These are phyloP conservation scores for Lactifluus pinguis DNA, from an alignment of 768 basidiomycete species.

Conservation along the genomic window DNA sequence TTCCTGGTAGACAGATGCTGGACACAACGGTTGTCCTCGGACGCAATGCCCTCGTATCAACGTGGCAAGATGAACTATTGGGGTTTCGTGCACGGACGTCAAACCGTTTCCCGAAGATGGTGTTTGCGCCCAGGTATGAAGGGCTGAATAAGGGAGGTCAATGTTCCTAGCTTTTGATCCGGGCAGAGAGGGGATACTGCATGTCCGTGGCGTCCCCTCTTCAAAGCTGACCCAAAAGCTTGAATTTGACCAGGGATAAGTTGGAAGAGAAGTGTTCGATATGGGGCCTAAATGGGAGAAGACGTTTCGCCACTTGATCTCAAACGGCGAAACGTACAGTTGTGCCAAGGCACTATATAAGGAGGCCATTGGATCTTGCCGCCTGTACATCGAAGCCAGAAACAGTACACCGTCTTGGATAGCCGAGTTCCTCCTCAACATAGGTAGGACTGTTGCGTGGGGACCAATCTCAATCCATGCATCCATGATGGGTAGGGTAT, in stretches of 20 bases:
- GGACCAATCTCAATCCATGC: constrained; percentile 65
- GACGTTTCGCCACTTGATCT: constrained; percentile 46
- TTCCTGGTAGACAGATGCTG: constrained; percentile 59
- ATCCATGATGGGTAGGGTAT: constrained; percentile 26
- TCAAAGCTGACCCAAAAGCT: constrained; percentile 49
- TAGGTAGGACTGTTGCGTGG: constrained; percentile 46
- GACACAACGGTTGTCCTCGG: constrained; percentile 40
- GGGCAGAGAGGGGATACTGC: neutral
- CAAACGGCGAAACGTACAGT: constrained; percentile 36
- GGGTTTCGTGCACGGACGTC: constrained; percentile 46
- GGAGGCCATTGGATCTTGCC: constrained; percentile 35
- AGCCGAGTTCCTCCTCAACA: constrained; percentile 38
- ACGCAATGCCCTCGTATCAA: constrained; percentile 53
- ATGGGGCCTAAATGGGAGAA: constrained; percentile 37
- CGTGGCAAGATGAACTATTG: constrained; percentile 34
- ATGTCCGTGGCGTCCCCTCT: constrained; percentile 21
- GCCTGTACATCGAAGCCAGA: constrained; percentile 43
- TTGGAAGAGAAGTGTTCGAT: constrained; percentile 43
- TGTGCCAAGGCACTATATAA: constrained; percentile 38
- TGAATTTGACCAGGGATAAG: constrained; percentile 50
- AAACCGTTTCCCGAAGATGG: constrained; percentile 23
- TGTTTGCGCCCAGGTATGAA: constrained; percentile 29
- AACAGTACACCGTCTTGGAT: constrained; percentile 29
- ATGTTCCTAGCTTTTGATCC: neutral
- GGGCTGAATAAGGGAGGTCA: constrained; percentile 27